phyloP scores from a whole-genome alignment of 306 rosid species.

The Inga leiocalycina region DNA sequence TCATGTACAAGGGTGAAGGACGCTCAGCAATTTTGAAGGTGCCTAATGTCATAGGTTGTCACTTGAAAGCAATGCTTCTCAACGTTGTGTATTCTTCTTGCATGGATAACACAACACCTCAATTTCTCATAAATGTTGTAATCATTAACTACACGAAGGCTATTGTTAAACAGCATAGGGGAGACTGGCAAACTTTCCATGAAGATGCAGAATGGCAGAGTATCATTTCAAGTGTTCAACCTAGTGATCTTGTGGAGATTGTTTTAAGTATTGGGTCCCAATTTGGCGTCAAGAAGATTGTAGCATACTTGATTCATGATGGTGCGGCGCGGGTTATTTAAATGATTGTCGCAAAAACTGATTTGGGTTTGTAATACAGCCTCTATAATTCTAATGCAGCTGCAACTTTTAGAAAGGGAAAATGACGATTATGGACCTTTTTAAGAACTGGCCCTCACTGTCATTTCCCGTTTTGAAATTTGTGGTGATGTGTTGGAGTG shows the following conservation, averaged over 20 bases:
- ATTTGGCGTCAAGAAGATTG: background rate
- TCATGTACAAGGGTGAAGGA: constrained; percentile 1
- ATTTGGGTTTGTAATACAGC: no score
- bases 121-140: background rate
- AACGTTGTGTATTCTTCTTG: background rate
- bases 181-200: background rate
- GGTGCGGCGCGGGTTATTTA: background rate
- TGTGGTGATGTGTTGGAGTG: no score
- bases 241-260: background rate
- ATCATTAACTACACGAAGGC: background rate
- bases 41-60: background rate
- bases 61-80: constrained; percentile 28
- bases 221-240: background rate
- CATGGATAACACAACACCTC: background rate
- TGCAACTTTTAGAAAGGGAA: no score
- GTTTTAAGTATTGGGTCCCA: background rate
- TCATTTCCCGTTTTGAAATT: no score
- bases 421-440: no score
- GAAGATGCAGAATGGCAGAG: background rate
- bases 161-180: background rate
- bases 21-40: constrained; percentile 17
- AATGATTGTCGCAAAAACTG: background rate
- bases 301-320: background rate
- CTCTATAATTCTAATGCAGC: no score
- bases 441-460: no score